A percentile compares a stretch with the other conserved stretches of the same genome.
Evolutionary conservation across 2,329 filamentous ascomycete genomes (phyloP).

Genomic region (Pseudogymnoascus sp.): DNA sequence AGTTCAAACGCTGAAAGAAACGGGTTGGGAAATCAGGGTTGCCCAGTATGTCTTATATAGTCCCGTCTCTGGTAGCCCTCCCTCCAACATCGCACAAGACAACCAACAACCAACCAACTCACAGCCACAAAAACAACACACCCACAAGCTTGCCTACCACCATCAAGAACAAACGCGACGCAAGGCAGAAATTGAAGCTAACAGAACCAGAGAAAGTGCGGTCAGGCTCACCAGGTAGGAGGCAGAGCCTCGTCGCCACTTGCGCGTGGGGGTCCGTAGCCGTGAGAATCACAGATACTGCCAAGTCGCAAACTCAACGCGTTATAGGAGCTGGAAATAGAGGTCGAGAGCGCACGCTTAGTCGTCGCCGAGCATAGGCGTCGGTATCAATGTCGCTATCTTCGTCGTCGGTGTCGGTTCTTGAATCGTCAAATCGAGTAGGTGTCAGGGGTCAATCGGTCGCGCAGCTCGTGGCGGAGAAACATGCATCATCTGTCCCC

Average conservation of each 20-base stretch:
- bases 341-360: not conserved
- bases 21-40: not conserved
- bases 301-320: not conserved
- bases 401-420: not conserved
- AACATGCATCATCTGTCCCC: not conserved
- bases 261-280: not conserved
- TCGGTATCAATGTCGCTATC: not conserved
- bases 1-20: not conserved
- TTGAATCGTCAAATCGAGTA: not conserved
- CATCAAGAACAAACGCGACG: not conserved
- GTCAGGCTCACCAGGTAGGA: not conserved
- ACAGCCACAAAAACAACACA: not conserved
- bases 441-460: not conserved
- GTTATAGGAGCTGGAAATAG: not conserved
- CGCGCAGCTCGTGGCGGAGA: not conserved
- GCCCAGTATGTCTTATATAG: not conserved
- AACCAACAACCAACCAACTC: not conserved
- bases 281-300: not conserved
- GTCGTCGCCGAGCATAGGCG: not conserved
- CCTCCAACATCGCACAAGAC: not conserved
- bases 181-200: not conserved
- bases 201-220: not conserved
- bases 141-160: not conserved
- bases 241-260: not conserved
- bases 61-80: not conserved